Percentiles rank a stretch among this genome's conserved stretches.
Evolutionary conservation across 345 rosid species (phyloP).

Genomic region (Sonneratia alba): DNA sequence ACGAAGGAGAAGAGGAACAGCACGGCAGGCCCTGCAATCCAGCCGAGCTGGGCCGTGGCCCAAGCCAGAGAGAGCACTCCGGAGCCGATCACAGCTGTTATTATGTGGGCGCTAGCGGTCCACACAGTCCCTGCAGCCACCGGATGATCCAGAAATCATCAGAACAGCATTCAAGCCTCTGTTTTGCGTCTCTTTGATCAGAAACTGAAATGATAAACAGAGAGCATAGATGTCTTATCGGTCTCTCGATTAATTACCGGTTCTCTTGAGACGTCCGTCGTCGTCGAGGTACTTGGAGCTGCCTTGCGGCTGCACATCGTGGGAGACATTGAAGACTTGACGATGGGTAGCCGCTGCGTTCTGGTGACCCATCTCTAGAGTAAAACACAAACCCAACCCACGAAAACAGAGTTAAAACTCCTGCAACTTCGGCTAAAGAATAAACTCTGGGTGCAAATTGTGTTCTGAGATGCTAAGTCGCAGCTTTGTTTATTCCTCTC

Average conservation of each 20-base stretch:
- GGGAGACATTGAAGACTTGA: conserved; percentile 18
- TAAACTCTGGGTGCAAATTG: no score
- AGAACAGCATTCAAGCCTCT: not conserved
- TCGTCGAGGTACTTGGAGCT: conserved; percentile 60
- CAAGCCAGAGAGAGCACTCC: conserved; percentile 67
- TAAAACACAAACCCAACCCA: no score
- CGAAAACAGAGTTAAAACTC: no score
- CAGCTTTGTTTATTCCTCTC: no score
- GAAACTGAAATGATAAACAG: no score
- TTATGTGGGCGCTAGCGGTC: conserved; percentile 69
- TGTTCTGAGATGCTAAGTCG: no score
- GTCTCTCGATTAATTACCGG: conserved; percentile 27
- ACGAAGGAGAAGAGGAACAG: conserved; percentile 61
- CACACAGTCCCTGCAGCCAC: conserved; percentile 42
- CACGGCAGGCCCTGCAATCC: conserved; percentile 60
- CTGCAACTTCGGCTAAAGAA: no score
- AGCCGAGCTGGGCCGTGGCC: conserved; percentile 71
- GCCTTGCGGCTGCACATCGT: conserved; percentile 24
- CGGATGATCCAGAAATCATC: conserved; percentile 5
- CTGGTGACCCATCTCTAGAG: not conserved
- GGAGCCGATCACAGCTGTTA: conserved; percentile 73
- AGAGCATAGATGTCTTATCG: no score
- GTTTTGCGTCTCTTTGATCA: not conserved
- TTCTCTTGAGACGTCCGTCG: conserved; percentile 60
- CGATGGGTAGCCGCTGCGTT: not conserved